Percentiles rank a stretch among this genome's conserved stretches.
These are phyloP conservation scores for Pleurotus citrinopileatus DNA, from an alignment of 768 basidiomycete species.

Conservation along the genomic window DNA sequence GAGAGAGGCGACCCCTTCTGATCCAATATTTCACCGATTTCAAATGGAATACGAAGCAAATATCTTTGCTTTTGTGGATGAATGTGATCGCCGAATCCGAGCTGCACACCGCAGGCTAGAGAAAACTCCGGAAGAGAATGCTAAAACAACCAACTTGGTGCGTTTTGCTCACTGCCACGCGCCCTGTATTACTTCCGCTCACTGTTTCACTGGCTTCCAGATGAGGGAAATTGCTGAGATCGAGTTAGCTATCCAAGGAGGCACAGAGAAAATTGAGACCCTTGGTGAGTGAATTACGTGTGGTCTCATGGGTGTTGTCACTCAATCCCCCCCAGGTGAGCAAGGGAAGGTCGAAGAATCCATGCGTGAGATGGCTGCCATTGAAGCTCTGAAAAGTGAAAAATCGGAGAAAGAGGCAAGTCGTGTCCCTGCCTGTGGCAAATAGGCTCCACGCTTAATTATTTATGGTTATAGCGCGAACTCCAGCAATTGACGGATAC, in stretches of 20 bases:
- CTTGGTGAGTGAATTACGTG: conserved; percentile 54
- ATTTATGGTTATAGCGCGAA: conserved; percentile 58
- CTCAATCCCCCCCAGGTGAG: conserved; percentile 59
- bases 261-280: conserved; percentile 96
- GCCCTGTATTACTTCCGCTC: conserved; percentile 1
- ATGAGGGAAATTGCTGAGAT: conserved; percentile 99
- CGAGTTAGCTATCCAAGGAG: conserved; percentile 97
- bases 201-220: conserved; percentile 30
- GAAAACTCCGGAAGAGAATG: conserved; percentile 99
- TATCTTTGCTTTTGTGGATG: conserved; percentile 95
- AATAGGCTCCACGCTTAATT: neutral
- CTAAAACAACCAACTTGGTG: conserved; percentile 95
- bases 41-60: conserved; percentile 96
- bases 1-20: conserved; percentile 68
- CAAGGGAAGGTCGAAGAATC: conserved; percentile 99
- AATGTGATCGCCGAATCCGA: conserved; percentile 95
- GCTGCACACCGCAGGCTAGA: conserved; percentile 92
- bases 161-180: conserved; percentile 17
- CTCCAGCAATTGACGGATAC: conserved; percentile 96
- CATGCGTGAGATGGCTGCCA: conserved; percentile 96
- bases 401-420: conserved; percentile 92
- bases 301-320: conserved; percentile 14
- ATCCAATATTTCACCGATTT: conserved; percentile 83
- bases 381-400: conserved; percentile 95
- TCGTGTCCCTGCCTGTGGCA: neutral